These are phyloP conservation scores for Solanum tacnaense DNA, from an alignment of 257 asterid species.

Conservation along the genomic window DNA sequence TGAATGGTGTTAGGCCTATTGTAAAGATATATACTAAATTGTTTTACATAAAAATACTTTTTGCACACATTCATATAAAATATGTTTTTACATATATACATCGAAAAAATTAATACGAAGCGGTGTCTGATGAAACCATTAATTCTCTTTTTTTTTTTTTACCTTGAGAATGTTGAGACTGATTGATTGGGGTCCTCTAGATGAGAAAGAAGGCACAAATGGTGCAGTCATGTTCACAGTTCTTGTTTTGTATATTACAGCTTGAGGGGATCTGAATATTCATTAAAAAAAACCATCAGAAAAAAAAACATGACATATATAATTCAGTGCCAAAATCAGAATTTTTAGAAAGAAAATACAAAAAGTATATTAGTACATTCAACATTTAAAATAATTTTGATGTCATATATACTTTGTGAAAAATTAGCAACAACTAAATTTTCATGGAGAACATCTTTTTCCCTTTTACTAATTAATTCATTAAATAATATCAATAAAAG, in stretches of 20 bases:
- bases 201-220: constrained; percentile 50
- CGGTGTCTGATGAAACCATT: neutral
- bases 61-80: neutral
- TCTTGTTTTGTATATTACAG: constrained; percentile 38
- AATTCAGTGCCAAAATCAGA: neutral
- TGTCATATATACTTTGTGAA: neutral
- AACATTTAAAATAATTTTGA: neutral
- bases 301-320: too few species aligned
- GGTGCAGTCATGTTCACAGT: constrained; percentile 28
- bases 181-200: constrained; percentile 63
- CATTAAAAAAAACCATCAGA: neutral
- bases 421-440: neutral
- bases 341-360: neutral
- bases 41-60: too few species aligned
- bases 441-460: neutral
- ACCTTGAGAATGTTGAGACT: constrained; percentile 64
- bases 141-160: neutral
- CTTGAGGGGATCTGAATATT: constrained; percentile 37
- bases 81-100: neutral
- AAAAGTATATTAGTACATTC: neutral
- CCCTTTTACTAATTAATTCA: neutral
- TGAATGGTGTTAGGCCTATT: too few species aligned
- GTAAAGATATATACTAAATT: too few species aligned
- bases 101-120: neutral
- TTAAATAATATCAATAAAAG: neutral